Conservation (phyloP, 768 basidiomycete genomes). For the Tephrocybe rancida region DNA sequence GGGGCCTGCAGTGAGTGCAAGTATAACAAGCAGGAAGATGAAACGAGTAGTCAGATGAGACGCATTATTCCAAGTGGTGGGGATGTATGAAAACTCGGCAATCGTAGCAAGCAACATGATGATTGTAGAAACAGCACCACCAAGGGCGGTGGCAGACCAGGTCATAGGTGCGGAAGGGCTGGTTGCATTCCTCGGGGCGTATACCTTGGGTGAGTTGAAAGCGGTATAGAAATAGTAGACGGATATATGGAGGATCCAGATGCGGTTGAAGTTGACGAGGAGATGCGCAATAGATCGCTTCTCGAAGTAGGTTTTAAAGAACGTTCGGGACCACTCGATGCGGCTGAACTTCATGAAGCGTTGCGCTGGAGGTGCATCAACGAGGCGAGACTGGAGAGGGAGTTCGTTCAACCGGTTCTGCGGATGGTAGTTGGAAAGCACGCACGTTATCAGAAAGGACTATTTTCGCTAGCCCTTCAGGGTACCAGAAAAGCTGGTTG, state of each 20-base stretch:
- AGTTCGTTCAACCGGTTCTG: conserved; percentile 1
- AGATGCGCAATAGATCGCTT: conserved; percentile 93
- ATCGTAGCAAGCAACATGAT: conserved; percentile 96
- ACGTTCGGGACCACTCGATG: conserved; percentile 92
- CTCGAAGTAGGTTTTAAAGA: conserved; percentile 99
- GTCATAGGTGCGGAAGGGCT: conserved; percentile 85
- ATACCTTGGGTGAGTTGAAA: conserved; percentile 94
- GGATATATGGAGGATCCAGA: conserved; percentile 96
- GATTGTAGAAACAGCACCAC: conserved; percentile 88
- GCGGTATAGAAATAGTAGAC: conserved; percentile 97
- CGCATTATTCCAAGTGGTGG: conserved; percentile 98
- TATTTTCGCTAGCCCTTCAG: conserved; percentile 94
- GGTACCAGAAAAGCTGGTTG: conserved; percentile 99
- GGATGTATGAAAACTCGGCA: conserved; percentile 96
- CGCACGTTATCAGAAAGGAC: conserved; percentile 84
- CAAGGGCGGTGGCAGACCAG: conserved; percentile 95
- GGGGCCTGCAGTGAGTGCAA: conserved; percentile 91
- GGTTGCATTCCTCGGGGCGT: conserved; percentile 68
- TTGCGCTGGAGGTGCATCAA: conserved; percentile 89
- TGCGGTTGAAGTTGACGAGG: conserved; percentile 97
- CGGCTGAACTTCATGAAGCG: conserved; percentile 91
- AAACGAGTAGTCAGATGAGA: conserved; percentile 95
- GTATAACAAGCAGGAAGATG: conserved; percentile 87
- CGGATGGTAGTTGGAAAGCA: conserved; percentile 19
- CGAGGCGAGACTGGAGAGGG: conserved; percentile 77